phyloP scores from a whole-genome alignment of 768 basidiomycete species.

The Phanerochaete carnosa region DNA sequence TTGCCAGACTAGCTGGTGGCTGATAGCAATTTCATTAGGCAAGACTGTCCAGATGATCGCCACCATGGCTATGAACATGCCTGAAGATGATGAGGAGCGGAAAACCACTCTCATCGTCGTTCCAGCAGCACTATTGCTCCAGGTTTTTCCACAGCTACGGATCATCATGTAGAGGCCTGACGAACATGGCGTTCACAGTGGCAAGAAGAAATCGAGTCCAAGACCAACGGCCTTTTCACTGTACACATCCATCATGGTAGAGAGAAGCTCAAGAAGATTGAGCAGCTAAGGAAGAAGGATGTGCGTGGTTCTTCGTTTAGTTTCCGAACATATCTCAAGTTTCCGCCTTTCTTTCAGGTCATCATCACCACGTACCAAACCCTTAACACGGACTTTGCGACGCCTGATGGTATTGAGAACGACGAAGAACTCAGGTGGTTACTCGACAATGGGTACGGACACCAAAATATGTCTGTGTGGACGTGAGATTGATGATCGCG shows the following conservation, averaged over 20 bases:
- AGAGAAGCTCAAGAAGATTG: constrained; percentile 56
- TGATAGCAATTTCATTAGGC: constrained; percentile 28
- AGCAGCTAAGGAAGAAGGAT: constrained; percentile 27
- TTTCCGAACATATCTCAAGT: too few species aligned
- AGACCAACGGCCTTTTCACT: constrained; percentile 58
- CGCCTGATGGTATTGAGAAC: constrained; percentile 45
- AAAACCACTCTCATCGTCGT: constrained; percentile 72
- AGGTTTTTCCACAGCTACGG: constrained; percentile 36
- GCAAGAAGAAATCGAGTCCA: constrained; percentile 70
- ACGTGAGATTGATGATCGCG: background rate
- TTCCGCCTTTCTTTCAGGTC: too few species aligned
- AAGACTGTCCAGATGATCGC: constrained; percentile 84
- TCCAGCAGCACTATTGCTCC: constrained; percentile 69
- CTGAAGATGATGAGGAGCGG: constrained; percentile 40
- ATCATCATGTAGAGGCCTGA: background rate
- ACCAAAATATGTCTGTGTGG: background rate
- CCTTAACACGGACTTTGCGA: constrained; percentile 53
- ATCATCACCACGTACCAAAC: constrained; percentile 80
- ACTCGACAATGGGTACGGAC: constrained; percentile 43
- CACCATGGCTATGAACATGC: constrained; percentile 66
- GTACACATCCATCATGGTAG: constrained; percentile 73
- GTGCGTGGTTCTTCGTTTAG: constrained; percentile 8
- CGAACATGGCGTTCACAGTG: constrained; percentile 38
- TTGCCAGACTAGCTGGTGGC: background rate
- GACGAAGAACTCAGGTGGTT: constrained; percentile 50